Evolutionary conservation across 106 monocot genomes (phyloP), one percentile per base, ranked within the genome.

Genomic region (Alisma plantagoaquatica): DNA sequence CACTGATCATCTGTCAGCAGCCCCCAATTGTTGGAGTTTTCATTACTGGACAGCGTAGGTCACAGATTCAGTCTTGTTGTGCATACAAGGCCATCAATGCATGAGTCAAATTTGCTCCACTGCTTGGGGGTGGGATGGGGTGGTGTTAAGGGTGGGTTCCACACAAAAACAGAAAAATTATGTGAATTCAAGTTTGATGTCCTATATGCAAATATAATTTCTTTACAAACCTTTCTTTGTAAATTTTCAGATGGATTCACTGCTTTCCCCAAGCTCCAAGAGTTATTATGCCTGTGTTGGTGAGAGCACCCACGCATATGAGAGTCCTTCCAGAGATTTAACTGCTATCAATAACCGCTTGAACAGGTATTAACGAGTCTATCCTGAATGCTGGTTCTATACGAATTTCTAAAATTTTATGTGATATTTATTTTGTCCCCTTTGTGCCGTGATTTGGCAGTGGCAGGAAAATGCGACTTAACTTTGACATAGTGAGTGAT

Each of bases 271-370:
- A 14, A 89, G 88, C 61, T 89, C 88, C 10, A 89, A 89, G 70
- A 89, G 88, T 60, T 83, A 82, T 41, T 88, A 82, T 60, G 87
- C 87, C 1, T 88, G 82, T 54, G 78, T 88, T 41, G 87, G 87
- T 9, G 88, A 89, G 79, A 89, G 88, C 64, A 89, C 88, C 27
- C 82, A 89, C 65, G 83, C 88, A 38, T 89, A 67, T 46, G 82
- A 89, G 57, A 89, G 88, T 61, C 88, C 88, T 48, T 89, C 88
- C 28, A 89, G 83, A 53, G 88, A 89, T 43, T 60, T 89, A 18
- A 76, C 75, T 7, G 88, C 65, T 57, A 89, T 89, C 23, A 89
- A 89, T 41, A 79, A 79, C 57, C 75, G 79, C 48, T 47, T 89
- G 27, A 89, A 75, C 49, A 27, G 88, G 88, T 89, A 73, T 27